phyloP scores from a whole-genome alignment of 2,329 filamentous ascomycete species.

The Sporothrix brunneoviolacea region DNA sequence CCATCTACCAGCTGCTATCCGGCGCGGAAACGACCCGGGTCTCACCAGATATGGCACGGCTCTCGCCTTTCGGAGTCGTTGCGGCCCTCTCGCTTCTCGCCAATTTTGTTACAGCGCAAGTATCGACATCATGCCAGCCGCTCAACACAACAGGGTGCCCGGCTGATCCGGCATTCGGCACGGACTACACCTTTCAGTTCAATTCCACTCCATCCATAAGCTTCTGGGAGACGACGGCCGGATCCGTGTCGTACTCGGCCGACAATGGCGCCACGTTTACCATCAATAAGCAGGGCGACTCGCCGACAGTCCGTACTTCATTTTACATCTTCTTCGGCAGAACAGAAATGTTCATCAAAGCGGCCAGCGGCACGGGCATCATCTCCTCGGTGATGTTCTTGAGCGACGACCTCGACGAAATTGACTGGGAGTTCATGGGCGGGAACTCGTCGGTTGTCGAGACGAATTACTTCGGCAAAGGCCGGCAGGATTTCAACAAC shows the following conservation, averaged over 20 bases:
- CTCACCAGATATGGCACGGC: conserved; percentile 1
- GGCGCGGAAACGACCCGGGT: too few relatives aligned
- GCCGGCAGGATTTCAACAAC: conserved; percentile 42
- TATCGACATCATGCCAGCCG: conserved; percentile 71
- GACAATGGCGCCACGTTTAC: conserved; percentile 62
- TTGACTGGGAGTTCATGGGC: conserved; percentile 81
- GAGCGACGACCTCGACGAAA: conserved; percentile 78
- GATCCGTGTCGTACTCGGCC: conserved; percentile 54
- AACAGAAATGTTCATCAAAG: conserved; percentile 71
- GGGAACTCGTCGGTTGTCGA: conserved; percentile 55
- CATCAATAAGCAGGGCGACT: conserved; percentile 62
- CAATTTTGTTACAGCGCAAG: conserved; percentile 55
- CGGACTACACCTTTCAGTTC: conserved; percentile 56
- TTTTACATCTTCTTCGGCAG: conserved; percentile 85
- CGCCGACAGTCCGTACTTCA: conserved; percentile 69
- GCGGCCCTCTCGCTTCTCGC: conserved; percentile 6
- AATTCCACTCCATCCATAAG: conserved; percentile 48
- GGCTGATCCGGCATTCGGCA: conserved; percentile 63
- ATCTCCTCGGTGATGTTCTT: conserved; percentile 78
- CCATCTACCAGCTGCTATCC: background rate
- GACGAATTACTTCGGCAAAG: conserved; percentile 77
- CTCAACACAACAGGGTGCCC: conserved; percentile 61
- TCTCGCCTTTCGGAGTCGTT: background rate
- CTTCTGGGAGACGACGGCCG: conserved; percentile 64
- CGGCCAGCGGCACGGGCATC: conserved; percentile 66